Conservation (phyloP, 2,329 filamentous ascomycete species). For the Alternaria rosae region DNA sequence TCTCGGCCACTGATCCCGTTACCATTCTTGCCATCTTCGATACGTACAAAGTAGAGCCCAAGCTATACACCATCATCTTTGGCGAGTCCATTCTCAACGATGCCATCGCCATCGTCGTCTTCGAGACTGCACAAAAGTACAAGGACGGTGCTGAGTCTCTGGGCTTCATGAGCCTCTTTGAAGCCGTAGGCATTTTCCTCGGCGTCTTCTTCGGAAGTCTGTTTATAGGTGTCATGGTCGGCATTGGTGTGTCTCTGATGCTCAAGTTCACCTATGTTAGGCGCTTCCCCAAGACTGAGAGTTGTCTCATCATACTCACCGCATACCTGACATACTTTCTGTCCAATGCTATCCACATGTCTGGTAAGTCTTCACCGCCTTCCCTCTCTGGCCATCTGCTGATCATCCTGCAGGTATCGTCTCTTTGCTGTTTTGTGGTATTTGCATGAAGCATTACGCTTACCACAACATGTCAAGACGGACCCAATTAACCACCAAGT, state of each 20-base stretch:
- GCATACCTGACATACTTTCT: constrained; percentile 98
- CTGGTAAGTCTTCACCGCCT: constrained; percentile 67
- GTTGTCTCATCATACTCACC: constrained; percentile 90
- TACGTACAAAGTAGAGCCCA: constrained; percentile 98
- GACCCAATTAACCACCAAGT: constrained; percentile 97
- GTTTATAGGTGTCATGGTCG: constrained; percentile 85
- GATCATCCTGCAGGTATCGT: constrained; percentile 76
- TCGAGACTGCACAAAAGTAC: constrained; percentile 96
- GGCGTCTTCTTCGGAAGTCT: constrained; percentile 95
- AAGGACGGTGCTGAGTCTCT: constrained; percentile 74
- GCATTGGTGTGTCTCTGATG: constrained; percentile 83
- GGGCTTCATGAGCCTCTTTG: constrained; percentile 82
- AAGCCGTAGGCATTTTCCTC: constrained; percentile 93
- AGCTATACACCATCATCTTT: constrained; percentile 98
- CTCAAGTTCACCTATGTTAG: constrained; percentile 95
- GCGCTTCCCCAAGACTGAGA: constrained; percentile 94
- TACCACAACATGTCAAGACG: constrained; percentile 99
- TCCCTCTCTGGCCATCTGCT: constrained; percentile 11
- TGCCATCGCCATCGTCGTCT: constrained; percentile 97
- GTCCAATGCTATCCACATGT: constrained; percentile 94
- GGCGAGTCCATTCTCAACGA: constrained; percentile 98
- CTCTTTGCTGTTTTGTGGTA: constrained; percentile 94
- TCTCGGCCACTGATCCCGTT: constrained; percentile 96
- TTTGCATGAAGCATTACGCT: constrained; percentile 97
- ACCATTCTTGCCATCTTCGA: constrained; percentile 99